Evolutionary conservation across 768 basidiomycete genomes (phyloP).

Genomic region (Lepiota subincarnata): DNA sequence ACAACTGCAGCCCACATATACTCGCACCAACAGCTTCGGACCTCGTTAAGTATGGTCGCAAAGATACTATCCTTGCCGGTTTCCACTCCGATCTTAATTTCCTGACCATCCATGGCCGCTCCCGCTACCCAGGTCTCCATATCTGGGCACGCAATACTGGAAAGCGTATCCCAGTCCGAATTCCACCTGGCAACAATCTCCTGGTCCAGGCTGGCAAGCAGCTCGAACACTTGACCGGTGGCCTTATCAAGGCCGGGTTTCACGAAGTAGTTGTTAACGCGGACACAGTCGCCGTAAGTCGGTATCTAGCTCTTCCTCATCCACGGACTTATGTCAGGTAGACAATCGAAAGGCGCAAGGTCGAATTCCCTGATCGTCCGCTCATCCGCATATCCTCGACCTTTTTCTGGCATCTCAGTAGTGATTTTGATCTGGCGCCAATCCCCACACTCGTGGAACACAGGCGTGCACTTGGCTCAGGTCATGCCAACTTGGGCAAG

Average conservation of each 20-base stretch:
- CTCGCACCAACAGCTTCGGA: conserved; percentile 95
- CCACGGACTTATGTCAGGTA: conserved; percentile 22
- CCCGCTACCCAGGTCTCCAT: conserved; percentile 81
- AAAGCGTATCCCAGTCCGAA: conserved; percentile 81
- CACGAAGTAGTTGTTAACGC: conserved; percentile 94
- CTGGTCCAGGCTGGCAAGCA: conserved; percentile 97
- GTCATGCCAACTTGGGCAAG: conserved; percentile 32
- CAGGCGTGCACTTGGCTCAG: conserved; percentile 40
- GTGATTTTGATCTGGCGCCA: conserved; percentile 73
- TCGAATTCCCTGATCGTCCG: conserved; percentile 67
- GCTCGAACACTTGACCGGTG: conserved; percentile 81
- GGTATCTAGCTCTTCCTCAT: neutral
- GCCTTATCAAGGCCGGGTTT: conserved; percentile 87
- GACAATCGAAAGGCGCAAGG: conserved; percentile 61
- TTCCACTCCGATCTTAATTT: conserved; percentile 96
- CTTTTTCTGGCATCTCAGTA: conserved; percentile 93
- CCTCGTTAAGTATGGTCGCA: conserved; percentile 69
- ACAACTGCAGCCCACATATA: conserved; percentile 62
- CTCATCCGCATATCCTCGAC: conserved; percentile 94
- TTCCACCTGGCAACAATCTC: conserved; percentile 77
- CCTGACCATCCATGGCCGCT: conserved; percentile 86
- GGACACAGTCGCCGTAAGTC: conserved; percentile 62
- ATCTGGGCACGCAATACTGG: conserved; percentile 96
- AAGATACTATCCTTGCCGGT: conserved; percentile 85
- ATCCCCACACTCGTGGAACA: conserved; percentile 50